A percentile compares a stretch with the other conserved stretches of the same genome.
phyloP scores from a whole-genome alignment of 306 rosid genomes.

The Myrica gale region DNA sequence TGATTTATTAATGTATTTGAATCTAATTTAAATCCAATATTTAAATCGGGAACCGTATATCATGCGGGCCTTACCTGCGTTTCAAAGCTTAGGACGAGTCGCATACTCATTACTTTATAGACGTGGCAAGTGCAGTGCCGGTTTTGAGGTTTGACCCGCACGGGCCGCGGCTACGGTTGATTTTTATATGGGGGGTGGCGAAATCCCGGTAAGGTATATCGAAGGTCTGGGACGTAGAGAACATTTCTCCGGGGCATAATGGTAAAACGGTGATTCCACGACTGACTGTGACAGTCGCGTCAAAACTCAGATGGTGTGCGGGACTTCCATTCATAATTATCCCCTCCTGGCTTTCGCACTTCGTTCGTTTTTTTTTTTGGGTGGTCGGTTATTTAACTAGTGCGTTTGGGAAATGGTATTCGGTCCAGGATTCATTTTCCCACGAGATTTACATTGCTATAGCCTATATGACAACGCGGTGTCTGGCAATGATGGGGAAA shows the following conservation, averaged over 20 bases:
- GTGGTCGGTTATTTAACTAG: slow-evolving; percentile 3
- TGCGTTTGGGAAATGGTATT: neutral
- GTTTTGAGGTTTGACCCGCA: neutral
- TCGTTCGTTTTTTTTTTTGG: neutral
- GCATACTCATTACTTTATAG: neutral
- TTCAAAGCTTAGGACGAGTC: neutral
- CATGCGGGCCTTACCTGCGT: neutral
- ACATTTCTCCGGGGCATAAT: neutral
- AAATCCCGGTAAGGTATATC: neutral
- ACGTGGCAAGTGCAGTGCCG: neutral
- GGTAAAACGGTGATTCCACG: neutral
- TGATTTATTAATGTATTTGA: neutral
- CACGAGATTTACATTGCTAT: slow-evolving; percentile 31
- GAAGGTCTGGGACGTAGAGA: neutral
- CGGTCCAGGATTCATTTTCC: neutral
- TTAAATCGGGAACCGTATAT: neutral
- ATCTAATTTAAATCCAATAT: neutral
- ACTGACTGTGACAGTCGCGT: slow-evolving; percentile 4
- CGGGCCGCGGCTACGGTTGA: too few species aligned
- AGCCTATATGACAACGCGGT: neutral
- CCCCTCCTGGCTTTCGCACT: slow-evolving; percentile 11
- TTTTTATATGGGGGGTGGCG: neutral
- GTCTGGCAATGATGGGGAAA: neutral
- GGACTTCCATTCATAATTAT: slow-evolving; percentile 32
- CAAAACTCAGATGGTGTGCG: slow-evolving; percentile 25